phyloP scores from a whole-genome alignment of 2,329 filamentous ascomycete genomes.

The Tolypocladium capitatum region DNA sequence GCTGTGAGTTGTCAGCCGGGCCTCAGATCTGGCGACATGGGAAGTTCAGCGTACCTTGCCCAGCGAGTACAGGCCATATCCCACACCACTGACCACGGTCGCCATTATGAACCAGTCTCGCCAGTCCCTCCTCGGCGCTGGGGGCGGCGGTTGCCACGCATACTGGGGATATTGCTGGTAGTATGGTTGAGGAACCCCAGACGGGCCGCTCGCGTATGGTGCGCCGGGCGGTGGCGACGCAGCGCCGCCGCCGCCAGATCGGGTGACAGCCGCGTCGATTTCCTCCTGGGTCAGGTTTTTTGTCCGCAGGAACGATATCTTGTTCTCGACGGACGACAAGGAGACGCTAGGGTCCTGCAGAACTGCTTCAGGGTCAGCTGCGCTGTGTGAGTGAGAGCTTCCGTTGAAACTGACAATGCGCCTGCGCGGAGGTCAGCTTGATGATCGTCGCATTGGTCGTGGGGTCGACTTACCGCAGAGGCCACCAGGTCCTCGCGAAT shows the following conservation, averaged over 20 bases:
- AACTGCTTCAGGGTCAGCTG: slow-evolving; percentile 37
- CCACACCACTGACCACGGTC: slow-evolving; percentile 78
- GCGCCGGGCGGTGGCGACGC: slow-evolving; percentile 26
- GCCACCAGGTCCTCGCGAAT: slow-evolving; percentile 88
- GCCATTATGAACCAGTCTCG: slow-evolving; percentile 99
- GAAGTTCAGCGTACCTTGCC: slow-evolving; percentile 52
- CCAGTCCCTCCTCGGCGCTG: slow-evolving; percentile 76
- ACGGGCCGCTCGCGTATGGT: slow-evolving; percentile 29
- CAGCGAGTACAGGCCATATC: slow-evolving; percentile 78
- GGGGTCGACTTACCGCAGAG: slow-evolving; percentile 50
- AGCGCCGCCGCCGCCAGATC: slow-evolving; percentile 46
- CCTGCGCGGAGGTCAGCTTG: slow-evolving; percentile 12
- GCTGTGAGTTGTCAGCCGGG: slow-evolving; percentile 30
- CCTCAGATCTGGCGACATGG: background rate
- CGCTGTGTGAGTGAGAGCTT: background rate
- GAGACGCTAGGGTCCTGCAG: slow-evolving; percentile 89
- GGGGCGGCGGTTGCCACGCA: slow-evolving; percentile 45
- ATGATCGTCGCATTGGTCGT: background rate
- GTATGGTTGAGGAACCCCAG: slow-evolving; percentile 28
- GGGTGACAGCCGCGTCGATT: slow-evolving; percentile 69
- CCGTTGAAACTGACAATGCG: slow-evolving; percentile 27
- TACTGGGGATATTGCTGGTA: slow-evolving; percentile 37
- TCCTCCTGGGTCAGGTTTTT: slow-evolving; percentile 98
- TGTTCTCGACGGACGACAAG: slow-evolving; percentile 80
- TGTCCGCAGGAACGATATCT: slow-evolving; percentile 82